These are phyloP conservation scores for Termitomyces sp. DNA, from an alignment of 768 basidiomycete genomes.

Conservation along the genomic window DNA sequence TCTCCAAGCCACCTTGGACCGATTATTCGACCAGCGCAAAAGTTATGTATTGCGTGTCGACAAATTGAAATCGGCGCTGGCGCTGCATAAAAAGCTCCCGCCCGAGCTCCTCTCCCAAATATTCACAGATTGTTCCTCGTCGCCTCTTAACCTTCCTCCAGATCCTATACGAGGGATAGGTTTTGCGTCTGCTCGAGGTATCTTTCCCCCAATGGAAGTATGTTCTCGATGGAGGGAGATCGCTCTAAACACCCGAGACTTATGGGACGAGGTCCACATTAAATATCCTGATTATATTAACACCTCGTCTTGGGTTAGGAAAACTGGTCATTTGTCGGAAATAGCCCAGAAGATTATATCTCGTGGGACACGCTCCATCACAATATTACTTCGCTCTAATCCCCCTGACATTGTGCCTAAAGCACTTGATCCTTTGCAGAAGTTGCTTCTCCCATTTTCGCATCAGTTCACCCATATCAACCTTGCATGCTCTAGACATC, in stretches of 20 bases:
- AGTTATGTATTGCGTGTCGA: neutral
- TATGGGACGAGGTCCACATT: neutral
- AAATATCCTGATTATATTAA: neutral
- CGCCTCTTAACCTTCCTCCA: neutral
- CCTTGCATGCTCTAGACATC: neutral
- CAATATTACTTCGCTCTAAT: neutral
- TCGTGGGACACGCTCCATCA: constrained; percentile 1
- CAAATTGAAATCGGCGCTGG: constrained; percentile 1
- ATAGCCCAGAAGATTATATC: neutral
- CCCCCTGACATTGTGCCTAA: neutral
- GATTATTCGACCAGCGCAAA: neutral
- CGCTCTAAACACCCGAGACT: neutral
- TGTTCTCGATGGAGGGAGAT: constrained; percentile 9
- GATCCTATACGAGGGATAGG: neutral
- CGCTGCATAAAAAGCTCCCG: constrained; percentile 4
- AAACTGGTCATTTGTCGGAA: neutral
- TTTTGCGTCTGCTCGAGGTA: no score
- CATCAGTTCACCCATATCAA: neutral
- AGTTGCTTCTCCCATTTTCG: constrained; percentile 1
- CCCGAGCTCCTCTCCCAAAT: constrained; percentile 2
- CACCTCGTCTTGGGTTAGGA: neutral
- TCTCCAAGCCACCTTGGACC: neutral
- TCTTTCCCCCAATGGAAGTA: neutral
- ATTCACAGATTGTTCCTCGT: neutral
- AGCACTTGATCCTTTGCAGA: neutral